Evolutionary conservation across 2,329 filamentous ascomycete genomes (phyloP).

Genomic region (Cadophora sp.): DNA sequence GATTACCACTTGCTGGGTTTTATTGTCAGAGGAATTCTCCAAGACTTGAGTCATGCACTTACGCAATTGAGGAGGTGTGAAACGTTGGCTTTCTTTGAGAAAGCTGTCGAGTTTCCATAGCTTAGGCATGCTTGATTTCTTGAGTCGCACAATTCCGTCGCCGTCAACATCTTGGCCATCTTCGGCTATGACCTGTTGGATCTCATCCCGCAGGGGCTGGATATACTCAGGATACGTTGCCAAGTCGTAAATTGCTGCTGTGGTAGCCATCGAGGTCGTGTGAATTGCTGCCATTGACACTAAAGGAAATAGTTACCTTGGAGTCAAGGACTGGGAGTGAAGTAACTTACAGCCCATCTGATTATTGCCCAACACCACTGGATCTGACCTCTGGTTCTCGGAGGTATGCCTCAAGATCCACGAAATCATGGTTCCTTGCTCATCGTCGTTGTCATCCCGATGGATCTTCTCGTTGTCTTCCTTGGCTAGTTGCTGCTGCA

Average conservation of each 20-base stretch:
- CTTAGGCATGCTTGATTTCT: slow-evolving; percentile 36
- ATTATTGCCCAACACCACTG: slow-evolving; percentile 34
- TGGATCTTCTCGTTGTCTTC: slow-evolving; percentile 12
- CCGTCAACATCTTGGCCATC: slow-evolving; percentile 60
- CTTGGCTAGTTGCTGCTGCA: slow-evolving; percentile 20
- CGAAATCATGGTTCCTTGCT: slow-evolving; percentile 30
- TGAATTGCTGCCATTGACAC: slow-evolving; percentile 59
- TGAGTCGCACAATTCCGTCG: slow-evolving; percentile 41
- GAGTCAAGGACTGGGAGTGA: not conserved
- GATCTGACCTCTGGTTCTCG: slow-evolving; percentile 14
- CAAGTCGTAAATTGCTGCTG: slow-evolving; percentile 59
- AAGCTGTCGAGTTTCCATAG: slow-evolving; percentile 50
- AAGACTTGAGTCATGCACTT: slow-evolving; percentile 15
- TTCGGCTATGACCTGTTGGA: slow-evolving; percentile 41
- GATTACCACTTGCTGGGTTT: slow-evolving; percentile 32
- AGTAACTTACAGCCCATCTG: slow-evolving; percentile 41
- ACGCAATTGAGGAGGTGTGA: slow-evolving; percentile 45
- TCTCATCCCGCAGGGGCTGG: slow-evolving; percentile 37
- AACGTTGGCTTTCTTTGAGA: slow-evolving; percentile 49
- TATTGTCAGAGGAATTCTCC: not conserved
- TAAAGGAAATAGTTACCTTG: slow-evolving; percentile 1
- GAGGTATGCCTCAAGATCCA: slow-evolving; percentile 32
- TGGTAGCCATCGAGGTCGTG: slow-evolving; percentile 54
- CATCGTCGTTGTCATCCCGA: slow-evolving; percentile 21
- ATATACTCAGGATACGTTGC: slow-evolving; percentile 54